A percentile compares a stretch with the other conserved stretches of the same genome.
These are phyloP conservation scores for Cucumis cinereus DNA, from an alignment of 306 rosid species.

Conservation along the genomic window DNA sequence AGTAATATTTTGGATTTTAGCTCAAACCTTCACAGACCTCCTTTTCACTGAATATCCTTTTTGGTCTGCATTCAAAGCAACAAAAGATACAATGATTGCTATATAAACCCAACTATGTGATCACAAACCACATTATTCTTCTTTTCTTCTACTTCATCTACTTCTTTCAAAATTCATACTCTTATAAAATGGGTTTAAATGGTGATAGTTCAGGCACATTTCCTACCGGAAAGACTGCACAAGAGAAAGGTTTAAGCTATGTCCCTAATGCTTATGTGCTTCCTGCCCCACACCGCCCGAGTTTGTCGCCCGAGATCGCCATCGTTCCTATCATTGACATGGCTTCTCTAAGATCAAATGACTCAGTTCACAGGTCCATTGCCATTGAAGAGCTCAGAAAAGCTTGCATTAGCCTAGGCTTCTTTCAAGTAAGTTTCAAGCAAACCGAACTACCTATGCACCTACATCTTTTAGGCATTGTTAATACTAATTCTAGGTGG, in stretches of 20 bases:
- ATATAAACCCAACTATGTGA: background rate
- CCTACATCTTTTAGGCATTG: background rate
- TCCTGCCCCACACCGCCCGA: constrained; percentile 22
- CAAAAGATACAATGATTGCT: background rate
- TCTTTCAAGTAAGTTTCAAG: constrained; percentile 28
- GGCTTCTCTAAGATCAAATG: constrained; percentile 15
- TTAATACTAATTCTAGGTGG: background rate
- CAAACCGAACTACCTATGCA: background rate
- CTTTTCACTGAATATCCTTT: background rate
- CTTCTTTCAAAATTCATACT: background rate
- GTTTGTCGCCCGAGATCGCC: constrained; percentile 12
- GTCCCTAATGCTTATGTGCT: constrained; percentile 25
- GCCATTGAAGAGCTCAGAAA: constrained; percentile 14
- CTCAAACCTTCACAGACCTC: background rate
- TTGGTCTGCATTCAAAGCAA: background rate
- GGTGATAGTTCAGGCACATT: constrained; percentile 16
- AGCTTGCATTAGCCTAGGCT: constrained; percentile 30
- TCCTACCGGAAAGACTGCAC: constrained; percentile 22
- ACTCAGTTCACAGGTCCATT: constrained; percentile 10
- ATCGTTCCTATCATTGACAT: constrained; percentile 26
- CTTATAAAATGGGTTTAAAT: background rate
- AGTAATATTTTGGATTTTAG: background rate
- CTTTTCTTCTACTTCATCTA: background rate
- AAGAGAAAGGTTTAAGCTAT: constrained; percentile 27
- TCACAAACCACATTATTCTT: background rate